A percentile compares a stretch with the other conserved stretches of the same genome.
Evolutionary conservation across 306 rosid genomes (phyloP).

Genomic region (Cucumis hystrix): DNA sequence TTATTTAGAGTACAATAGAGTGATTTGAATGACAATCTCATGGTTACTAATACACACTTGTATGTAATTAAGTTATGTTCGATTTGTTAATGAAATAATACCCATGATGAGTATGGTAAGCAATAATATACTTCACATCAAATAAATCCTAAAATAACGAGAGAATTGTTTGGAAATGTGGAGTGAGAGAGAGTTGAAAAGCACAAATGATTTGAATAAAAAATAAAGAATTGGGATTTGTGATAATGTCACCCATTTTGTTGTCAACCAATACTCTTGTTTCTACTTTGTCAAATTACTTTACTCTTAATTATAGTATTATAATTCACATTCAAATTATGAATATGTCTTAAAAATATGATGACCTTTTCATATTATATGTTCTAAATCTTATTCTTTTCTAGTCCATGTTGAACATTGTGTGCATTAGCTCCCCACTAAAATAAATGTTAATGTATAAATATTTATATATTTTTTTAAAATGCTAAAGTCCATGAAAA

Average conservation of each 20-base stretch:
- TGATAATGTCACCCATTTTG: not conserved
- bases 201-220: not conserved
- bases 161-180: not conserved
- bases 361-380: not conserved
- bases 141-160: not conserved
- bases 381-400: no score
- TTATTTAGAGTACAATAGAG: no score
- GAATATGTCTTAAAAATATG: not conserved
- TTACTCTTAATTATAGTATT: not conserved
- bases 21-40: no score
- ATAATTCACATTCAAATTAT: not conserved
- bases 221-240: not conserved
- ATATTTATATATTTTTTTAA: no score
- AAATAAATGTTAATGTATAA: no score
- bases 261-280: not conserved
- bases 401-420: no score
- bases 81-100: no score
- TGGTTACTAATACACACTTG: no score
- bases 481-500: no score
- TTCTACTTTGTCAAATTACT: not conserved
- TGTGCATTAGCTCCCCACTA: no score
- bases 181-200: not conserved
- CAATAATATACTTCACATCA: not conserved
- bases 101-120: not conserved
- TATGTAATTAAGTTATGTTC: not conserved